Conservation (phyloP, 2,329 filamentous ascomycete genomes). For the Pseudocercospora macadamiae region DNA sequence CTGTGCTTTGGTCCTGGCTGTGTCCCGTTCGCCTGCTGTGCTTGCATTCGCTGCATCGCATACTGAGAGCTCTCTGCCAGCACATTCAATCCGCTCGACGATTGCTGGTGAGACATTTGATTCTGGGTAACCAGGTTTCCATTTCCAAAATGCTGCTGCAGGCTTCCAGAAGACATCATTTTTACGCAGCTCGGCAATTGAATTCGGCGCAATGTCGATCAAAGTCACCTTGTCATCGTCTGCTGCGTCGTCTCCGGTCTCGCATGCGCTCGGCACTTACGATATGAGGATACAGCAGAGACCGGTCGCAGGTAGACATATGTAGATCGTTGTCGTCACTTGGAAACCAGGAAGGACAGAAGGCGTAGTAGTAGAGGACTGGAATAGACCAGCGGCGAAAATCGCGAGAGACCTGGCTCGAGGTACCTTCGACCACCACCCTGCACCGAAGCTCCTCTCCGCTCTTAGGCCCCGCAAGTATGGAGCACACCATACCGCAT, state of each 20-base stretch:
- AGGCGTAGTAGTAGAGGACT: neutral
- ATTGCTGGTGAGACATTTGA: slow-evolving; percentile 27
- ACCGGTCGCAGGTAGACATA: neutral
- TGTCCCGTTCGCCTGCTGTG: slow-evolving; percentile 50
- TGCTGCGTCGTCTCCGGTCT: neutral
- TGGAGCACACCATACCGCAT: neutral
- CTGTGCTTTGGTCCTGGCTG: slow-evolving; percentile 29
- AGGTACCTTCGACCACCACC: slow-evolving; percentile 3
- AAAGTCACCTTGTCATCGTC: neutral
- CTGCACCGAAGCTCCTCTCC: slow-evolving; percentile 8
- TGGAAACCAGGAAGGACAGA: neutral
- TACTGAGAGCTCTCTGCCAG: slow-evolving; percentile 74
- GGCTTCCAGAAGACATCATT: slow-evolving; percentile 36
- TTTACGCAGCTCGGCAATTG: slow-evolving; percentile 15
- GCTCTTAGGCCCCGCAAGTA: slow-evolving; percentile 1
- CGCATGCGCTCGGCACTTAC: neutral
- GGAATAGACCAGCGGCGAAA: neutral
- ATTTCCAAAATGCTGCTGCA: slow-evolving; percentile 32
- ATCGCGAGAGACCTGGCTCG: neutral
- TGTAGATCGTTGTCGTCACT: neutral
- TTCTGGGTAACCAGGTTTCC: slow-evolving; percentile 31
- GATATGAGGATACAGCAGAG: neutral
- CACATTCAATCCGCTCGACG: slow-evolving; percentile 57
- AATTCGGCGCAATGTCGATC: slow-evolving; percentile 1
- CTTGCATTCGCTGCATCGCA: slow-evolving; percentile 69